These are phyloP conservation scores for Euphorbia pulcherrima DNA, from an alignment of 345 rosid genomes.

Conservation along the genomic window DNA sequence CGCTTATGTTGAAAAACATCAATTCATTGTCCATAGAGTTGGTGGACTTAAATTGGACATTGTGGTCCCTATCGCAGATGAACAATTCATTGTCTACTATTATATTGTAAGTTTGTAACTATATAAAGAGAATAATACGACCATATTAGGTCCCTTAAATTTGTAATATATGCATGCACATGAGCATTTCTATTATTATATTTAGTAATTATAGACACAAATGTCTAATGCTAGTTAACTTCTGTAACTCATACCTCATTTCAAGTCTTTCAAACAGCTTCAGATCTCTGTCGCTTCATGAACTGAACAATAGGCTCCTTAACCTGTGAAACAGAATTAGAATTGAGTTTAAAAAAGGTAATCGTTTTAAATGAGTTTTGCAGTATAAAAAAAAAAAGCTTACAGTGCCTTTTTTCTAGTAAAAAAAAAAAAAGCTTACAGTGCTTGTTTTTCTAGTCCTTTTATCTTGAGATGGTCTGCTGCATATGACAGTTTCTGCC, in stretches of 20 bases:
- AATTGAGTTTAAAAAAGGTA: too few relatives aligned
- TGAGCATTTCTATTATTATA: not conserved
- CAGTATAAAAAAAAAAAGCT: slow-evolving; percentile 6
- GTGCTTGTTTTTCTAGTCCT: slow-evolving; percentile 78
- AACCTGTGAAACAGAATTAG: slow-evolving; percentile 42
- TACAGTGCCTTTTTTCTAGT: too few relatives aligned
- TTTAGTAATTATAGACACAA: not conserved
- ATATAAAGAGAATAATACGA: not conserved
- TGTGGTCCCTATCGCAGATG: too few relatives aligned
- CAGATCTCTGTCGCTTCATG: slow-evolving; percentile 74
- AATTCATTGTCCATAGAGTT: too few relatives aligned
- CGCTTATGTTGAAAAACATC: too few relatives aligned
- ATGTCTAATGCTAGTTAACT: not conserved
- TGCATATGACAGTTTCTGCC: slow-evolving; percentile 33
- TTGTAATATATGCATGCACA: not conserved
- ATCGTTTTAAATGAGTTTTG: not conserved
- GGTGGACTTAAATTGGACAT: too few relatives aligned
- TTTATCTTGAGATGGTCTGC: slow-evolving; percentile 62
- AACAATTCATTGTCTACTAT: too few relatives aligned
- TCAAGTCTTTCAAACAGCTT: slow-evolving; percentile 32
- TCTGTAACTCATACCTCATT: too few relatives aligned
- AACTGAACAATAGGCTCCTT: slow-evolving; percentile 86
- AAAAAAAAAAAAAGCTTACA: too few relatives aligned
- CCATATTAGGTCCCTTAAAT: not conserved
- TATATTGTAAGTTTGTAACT: not conserved